Evolutionary conservation across 2,329 filamentous ascomycete genomes (phyloP).

Genomic region (Alternaria consortialis): DNA sequence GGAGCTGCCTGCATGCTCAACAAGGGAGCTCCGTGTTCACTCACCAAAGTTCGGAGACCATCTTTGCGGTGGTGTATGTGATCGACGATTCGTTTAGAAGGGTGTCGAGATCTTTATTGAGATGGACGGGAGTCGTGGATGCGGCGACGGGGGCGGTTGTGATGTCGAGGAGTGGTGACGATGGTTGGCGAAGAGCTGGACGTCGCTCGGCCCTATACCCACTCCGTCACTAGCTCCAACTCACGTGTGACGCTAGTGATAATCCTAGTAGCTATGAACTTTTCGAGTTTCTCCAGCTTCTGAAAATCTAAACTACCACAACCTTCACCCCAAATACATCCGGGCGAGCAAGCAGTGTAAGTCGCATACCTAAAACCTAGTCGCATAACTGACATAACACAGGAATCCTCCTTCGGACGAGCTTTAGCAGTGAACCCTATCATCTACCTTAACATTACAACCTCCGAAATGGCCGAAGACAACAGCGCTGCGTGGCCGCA

Average conservation of each 20-base stretch:
- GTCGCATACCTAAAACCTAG: not conserved
- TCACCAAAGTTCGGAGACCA: conserved; percentile 85
- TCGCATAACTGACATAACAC: not conserved
- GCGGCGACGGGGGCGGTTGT: conserved; percentile 39
- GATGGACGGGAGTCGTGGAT: conserved; percentile 42
- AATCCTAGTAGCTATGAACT: conserved; percentile 15
- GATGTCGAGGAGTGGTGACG: conserved; percentile 48
- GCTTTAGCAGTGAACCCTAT: conserved; percentile 47
- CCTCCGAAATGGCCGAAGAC: conserved; percentile 39
- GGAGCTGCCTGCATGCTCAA: conserved; percentile 45
- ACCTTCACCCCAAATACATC: conserved; percentile 14
- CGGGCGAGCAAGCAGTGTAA: conserved; percentile 50
- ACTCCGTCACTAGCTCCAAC: conserved; percentile 21
- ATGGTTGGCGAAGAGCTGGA: conserved; percentile 44
- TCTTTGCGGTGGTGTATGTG: conserved; percentile 59
- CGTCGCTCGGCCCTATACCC: conserved; percentile 32
- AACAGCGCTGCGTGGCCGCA: conserved; percentile 48
- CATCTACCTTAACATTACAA: conserved; percentile 7
- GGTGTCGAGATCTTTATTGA: conserved; percentile 36
- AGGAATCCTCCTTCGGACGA: conserved; percentile 46
- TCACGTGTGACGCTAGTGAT: conserved; percentile 36
- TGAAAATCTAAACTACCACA: conserved; percentile 15
- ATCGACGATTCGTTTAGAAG: conserved; percentile 31
- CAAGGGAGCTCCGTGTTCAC: conserved; percentile 55
- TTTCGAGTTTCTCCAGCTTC: conserved; percentile 17